Base-by-base conservation (phyloP, 2,329 filamentous ascomycete genomes). In the Drechslerella dactyloides region DNA sequence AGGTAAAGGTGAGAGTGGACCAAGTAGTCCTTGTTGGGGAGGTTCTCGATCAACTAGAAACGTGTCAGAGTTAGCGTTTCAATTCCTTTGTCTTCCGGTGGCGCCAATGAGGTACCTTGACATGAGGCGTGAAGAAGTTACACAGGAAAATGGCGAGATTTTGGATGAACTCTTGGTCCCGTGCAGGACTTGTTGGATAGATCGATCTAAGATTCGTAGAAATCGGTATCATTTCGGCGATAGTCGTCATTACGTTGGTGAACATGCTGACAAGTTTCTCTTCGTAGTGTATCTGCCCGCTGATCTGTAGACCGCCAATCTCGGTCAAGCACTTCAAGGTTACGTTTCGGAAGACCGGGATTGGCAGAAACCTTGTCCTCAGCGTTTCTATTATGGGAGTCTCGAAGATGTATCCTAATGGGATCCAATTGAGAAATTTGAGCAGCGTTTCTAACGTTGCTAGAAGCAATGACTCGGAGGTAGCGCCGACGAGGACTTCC, bases 221-320 rank as follows among this genome's bases (percentile, higher is more conserved):
- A 46, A 97, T 83, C 2, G 96, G 94, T 57, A 99, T 96, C 76
- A 96, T 96, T 77, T 89, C 91, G 19, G 93, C 89, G 77, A 99
- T 96, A 35, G 90, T 93, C 10, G 90, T 96, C 76, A 99, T 82
- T 21, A 94, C 94, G 79, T 97, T 93, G 48, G 94, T 97, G 81
- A 99, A 99, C 94, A 99, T 97, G 79, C 93, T 89, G 59, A 97
- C 89, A 51, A 99, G 85, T 82, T 96, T 93, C 79, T 99, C 94
- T 77, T 97, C 91, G 79, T 97, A 99, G 76, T 86, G 85, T 79
- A 81, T 88, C 75, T 82, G 88, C 77, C 83, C 86, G 13, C 90
- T 91, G 24, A 93, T 94, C 79, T 96, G 91, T 73, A 99, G 83
- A 72, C 94, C 90, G 74, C 93, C 96, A 80, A 99, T 97, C 81